A percentile compares a stretch with the other conserved stretches of the same genome.
phyloP scores from a whole-genome alignment of 192 early-diverging fungal species.

The Mortierella alpina region DNA sequence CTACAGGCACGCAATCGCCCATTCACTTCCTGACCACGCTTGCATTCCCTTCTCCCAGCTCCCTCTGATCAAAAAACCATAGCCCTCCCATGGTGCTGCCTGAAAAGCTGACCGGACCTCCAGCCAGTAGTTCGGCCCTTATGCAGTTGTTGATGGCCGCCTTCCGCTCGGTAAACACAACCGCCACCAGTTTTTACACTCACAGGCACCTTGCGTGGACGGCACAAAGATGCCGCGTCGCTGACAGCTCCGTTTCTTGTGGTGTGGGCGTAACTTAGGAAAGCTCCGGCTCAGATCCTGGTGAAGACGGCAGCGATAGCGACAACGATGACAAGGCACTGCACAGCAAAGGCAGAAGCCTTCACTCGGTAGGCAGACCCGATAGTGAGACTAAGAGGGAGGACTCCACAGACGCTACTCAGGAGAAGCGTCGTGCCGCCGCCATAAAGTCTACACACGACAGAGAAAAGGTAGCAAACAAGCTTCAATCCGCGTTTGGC shows the following conservation, averaged over 20 bases:
- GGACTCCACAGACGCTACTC: too few species aligned
- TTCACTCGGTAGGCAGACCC: not conserved
- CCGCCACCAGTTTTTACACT: not conserved
- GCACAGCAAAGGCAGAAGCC: too few species aligned
- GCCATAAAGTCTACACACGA: not conserved
- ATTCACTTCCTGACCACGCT: not conserved
- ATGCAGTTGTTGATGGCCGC: conserved; percentile 10
- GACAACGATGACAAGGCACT: not conserved
- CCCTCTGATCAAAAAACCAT: not conserved
- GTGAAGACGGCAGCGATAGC: not conserved
- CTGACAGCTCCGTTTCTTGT: not conserved
- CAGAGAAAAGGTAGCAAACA: conserved; percentile 1
- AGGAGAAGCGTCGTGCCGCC: not conserved
- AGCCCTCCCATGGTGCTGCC: not conserved
- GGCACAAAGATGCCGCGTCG: too few species aligned
- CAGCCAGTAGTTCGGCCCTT: conserved; percentile 7
- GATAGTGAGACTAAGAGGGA: not conserved
- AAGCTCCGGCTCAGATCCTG: conserved; percentile 4
- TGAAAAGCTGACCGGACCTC: not conserved
- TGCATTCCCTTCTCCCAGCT: not conserved
- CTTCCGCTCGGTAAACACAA: conserved; percentile 18
- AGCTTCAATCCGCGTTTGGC: conserved; percentile 17
- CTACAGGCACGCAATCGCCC: not conserved
- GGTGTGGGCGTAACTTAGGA: not conserved
- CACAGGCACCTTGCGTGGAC: not conserved